Evolutionary conservation across 805 yeast species (phyloP), one percentile per base, ranked within the genome.

Genomic region (Nakazawaea wickerhamii): DNA sequence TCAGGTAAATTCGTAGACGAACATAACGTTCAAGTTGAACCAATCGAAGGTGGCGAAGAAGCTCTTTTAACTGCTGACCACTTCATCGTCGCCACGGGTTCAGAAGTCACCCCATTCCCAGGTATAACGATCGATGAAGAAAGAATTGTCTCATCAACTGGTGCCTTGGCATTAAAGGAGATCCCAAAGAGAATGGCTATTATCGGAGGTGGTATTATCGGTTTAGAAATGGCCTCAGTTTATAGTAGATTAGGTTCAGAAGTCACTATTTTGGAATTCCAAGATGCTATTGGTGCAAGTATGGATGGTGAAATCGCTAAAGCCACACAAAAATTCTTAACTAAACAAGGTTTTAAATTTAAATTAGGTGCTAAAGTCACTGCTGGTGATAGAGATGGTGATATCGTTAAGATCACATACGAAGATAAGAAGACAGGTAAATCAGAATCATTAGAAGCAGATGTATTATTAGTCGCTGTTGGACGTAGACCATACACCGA

Each of bases 151-250:
- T 75, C 95, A 28, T 89, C 97, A 25, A 93, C 99, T 36, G 99
- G 99, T 57, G 85, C 87, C 46, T 70, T 93, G 45, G 65, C 84
- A 19, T 75, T 93, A 56, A 76, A 78, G 64, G 96, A 90, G 72
- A 75, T 93, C 46, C 99, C 99, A 61, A 89, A 93, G 75, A 81
- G 75, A 63, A 59, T 93, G 60, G 84, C 91, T 53, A 81, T 93
- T 68, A 91, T 93, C 58, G 99, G 99, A 64, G 99, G 96, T 70
- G 99, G 99, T 75, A 91, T 93, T 71, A 93, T 93, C 63, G 99
- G 99, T 60, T 79, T 93, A 55, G 99, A 93, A 73, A 93, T 93
- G 96, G 99, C 96, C 50, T 90, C 98, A 20, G 99, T 93, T 37
- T 93, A 95, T 83, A 71, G 90, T 46, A 81, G 99, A 69, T 71